These are phyloP conservation scores for Diaporthe sp. DNA, from an alignment of 2,329 filamentous ascomycete species.

Conservation along the genomic window DNA sequence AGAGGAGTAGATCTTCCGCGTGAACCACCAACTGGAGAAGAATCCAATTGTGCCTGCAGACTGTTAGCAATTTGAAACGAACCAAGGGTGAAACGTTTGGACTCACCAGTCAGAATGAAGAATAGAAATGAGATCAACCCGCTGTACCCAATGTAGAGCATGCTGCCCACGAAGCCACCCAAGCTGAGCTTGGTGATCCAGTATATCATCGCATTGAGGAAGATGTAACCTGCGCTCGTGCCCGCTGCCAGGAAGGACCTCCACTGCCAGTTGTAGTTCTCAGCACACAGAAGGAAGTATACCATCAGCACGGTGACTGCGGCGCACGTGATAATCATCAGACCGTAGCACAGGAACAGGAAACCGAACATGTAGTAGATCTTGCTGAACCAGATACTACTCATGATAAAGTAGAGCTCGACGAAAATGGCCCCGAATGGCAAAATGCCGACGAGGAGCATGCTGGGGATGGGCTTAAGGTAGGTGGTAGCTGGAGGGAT, in stretches of 20 bases:
- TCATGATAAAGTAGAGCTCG: constrained; percentile 99
- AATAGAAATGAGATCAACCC: constrained; percentile 89
- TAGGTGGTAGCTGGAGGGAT: constrained; percentile 88
- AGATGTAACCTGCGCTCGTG: constrained; percentile 91
- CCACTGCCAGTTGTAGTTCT: constrained; percentile 99
- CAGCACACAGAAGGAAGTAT: constrained; percentile 94
- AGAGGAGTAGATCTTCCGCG: constrained; percentile 93
- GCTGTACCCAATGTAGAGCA: constrained; percentile 95
- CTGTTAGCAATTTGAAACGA: constrained; percentile 36
- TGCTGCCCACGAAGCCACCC: constrained; percentile 83
- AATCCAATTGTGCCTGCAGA: constrained; percentile 89
- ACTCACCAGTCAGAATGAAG: constrained; percentile 92
- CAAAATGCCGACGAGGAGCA: constrained; percentile 90
- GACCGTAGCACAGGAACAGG: constrained; percentile 94
- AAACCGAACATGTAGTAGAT: constrained; percentile 99
- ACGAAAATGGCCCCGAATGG: constrained; percentile 98
- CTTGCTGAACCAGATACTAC: constrained; percentile 97
- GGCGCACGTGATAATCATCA: constrained; percentile 96
- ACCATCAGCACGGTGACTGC: constrained; percentile 93
- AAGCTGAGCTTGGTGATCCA: constrained; percentile 90
- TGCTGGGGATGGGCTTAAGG: constrained; percentile 86
- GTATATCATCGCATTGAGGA: constrained; percentile 90
- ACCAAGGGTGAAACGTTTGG: constrained; percentile 33
- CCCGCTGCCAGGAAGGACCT: constrained; percentile 91
- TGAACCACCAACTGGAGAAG: constrained; percentile 94